A percentile compares a stretch with the other conserved stretches of the same genome.
Evolutionary conservation across 345 rosid genomes (phyloP).

Genomic region (Rhodamnia argentea): DNA sequence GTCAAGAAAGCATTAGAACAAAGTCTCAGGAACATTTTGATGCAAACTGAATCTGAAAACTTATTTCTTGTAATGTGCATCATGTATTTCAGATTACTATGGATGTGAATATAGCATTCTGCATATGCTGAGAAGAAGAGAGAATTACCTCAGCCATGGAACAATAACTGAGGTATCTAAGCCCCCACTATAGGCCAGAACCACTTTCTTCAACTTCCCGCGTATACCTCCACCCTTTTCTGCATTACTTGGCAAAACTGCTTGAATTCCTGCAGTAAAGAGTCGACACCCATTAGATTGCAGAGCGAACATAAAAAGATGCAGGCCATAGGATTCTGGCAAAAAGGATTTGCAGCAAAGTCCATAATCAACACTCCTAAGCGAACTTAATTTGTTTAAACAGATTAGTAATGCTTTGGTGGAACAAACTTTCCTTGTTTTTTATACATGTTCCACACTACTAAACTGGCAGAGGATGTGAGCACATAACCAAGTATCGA

Average conservation of each 20-base stretch:
- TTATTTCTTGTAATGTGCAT: background rate
- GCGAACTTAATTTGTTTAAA: background rate
- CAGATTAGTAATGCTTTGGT: background rate
- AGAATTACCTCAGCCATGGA: constrained; percentile 81
- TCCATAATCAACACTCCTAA: background rate
- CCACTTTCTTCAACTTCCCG: constrained; percentile 85
- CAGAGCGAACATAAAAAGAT: background rate
- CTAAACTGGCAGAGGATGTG: background rate
- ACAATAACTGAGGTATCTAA: constrained; percentile 95
- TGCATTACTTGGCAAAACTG: constrained; percentile 26
- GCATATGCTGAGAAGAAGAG: background rate
- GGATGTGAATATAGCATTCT: background rate
- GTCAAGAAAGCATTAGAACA: background rate
- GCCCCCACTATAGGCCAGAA: constrained; percentile 95
- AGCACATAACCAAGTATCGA: background rate
- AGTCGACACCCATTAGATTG: background rate
- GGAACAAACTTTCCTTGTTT: background rate
- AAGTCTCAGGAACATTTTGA: background rate
- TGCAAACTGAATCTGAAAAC: background rate
- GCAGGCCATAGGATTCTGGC: background rate
- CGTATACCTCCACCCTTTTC: constrained; percentile 41
- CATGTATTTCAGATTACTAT: background rate
- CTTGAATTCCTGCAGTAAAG: constrained; percentile 36
- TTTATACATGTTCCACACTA: background rate
- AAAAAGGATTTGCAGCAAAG: background rate